phyloP scores from a whole-genome alignment of 108 stramenopile genomes.

The Phaeodactylum tricornutum region DNA sequence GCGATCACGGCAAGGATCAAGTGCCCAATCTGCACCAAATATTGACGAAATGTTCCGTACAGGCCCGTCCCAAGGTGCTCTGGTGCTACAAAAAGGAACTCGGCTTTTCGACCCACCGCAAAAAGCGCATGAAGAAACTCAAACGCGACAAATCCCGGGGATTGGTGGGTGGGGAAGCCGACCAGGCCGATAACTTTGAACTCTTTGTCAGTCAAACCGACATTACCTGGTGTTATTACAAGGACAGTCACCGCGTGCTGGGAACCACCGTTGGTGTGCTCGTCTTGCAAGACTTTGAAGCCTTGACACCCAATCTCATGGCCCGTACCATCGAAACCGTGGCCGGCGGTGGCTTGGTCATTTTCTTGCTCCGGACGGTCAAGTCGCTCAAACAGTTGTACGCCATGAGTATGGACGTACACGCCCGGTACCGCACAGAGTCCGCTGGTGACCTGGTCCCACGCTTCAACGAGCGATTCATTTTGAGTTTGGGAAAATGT shows the following conservation, averaged over 20 bases:
- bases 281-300: conserved; percentile 98
- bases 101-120: conserved; percentile 90
- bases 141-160: conserved; percentile 88
- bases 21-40: conserved; percentile 96
- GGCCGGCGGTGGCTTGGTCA: conserved; percentile 94
- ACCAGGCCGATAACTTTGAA: conserved; percentile 88
- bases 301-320: conserved; percentile 96
- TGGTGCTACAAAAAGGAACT: conserved; percentile 99
- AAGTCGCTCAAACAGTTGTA: conserved; percentile 95
- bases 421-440: conserved; percentile 92
- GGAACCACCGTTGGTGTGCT: conserved; percentile 94
- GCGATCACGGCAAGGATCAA: conserved; percentile 98
- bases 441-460: conserved; percentile 81
- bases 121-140: conserved; percentile 94
- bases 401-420: conserved; percentile 98
- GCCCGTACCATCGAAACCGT: conserved; percentile 98
- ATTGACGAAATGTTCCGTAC: conserved; percentile 63
- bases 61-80: conserved; percentile 81
- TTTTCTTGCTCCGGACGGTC: conserved; percentile 88
- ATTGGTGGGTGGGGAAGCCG: conserved; percentile 18
- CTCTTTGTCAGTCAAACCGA: conserved; percentile 92
- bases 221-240: conserved; percentile 99
- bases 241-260: conserved; percentile 91
- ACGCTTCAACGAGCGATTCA: conserved; percentile 98
- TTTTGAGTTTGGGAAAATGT: conserved; percentile 87